Conservation (phyloP, 2,329 filamentous ascomycete species). For the Ustulina deusta region DNA sequence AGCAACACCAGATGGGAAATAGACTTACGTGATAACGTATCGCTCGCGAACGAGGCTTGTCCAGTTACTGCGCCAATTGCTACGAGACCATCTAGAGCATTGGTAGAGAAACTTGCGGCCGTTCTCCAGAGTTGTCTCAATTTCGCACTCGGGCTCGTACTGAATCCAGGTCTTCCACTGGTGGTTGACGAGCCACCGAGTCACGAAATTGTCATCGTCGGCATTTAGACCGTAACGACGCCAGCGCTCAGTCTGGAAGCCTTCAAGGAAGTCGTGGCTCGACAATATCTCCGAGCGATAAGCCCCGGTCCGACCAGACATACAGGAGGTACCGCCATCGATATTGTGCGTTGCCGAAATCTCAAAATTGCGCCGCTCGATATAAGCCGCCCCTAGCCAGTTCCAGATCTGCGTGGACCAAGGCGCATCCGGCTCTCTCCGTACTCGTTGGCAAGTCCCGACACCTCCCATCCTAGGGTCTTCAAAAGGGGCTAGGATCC, state of each 20-base stretch:
- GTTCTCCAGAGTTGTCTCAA: constrained; percentile 93
- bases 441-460: constrained; percentile 89
- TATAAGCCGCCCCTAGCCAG: constrained; percentile 91
- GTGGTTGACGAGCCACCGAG: constrained; percentile 92
- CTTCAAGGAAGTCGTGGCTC: constrained; percentile 85
- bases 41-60: constrained; percentile 88
- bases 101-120: constrained; percentile 90
- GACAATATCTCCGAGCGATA: constrained; percentile 91
- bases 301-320: constrained; percentile 92
- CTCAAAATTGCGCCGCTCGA: constrained; percentile 95
- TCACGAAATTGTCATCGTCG: constrained; percentile 98
- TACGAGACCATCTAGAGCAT: constrained; percentile 93
- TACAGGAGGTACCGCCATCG: constrained; percentile 95
- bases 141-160: constrained; percentile 89
- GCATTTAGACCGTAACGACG: constrained; percentile 90
- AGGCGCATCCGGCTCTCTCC: constrained; percentile 72
- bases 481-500: constrained; percentile 94
- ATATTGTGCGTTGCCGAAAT: constrained; percentile 95
- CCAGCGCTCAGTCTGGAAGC: constrained; percentile 93
- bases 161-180: constrained; percentile 96
- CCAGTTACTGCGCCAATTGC: constrained; percentile 97
- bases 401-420: constrained; percentile 78
- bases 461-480: constrained; percentile 86
- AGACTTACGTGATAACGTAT: constrained; percentile 86
- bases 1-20: not conserved